Evolutionary conservation across 2,329 filamentous ascomycete genomes (phyloP).

Genomic region (Nannizzia gypsea): DNA sequence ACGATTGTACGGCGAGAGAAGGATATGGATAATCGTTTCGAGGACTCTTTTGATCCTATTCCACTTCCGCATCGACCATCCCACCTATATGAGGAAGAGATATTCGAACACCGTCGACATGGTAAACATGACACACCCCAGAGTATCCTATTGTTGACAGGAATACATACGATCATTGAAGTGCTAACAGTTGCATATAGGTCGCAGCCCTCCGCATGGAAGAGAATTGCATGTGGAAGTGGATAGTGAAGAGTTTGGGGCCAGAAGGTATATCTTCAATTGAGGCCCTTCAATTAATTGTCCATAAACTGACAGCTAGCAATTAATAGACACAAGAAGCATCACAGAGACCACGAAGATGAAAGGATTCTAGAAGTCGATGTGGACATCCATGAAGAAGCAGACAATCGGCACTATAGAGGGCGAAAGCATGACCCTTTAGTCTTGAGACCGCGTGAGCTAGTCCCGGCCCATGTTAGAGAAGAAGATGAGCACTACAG

Average conservation of each 20-base stretch:
- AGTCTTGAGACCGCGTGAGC: slow-evolving; percentile 8
- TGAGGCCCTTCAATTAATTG: slow-evolving; percentile 22
- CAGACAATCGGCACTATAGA: slow-evolving; percentile 26
- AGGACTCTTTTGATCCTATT: slow-evolving; percentile 36
- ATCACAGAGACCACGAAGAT: slow-evolving; percentile 47
- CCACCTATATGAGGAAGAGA: slow-evolving; percentile 68
- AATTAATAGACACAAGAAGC: slow-evolving; percentile 28
- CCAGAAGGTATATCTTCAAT: slow-evolving; percentile 37
- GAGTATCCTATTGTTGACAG: slow-evolving; percentile 1
- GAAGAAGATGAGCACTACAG: slow-evolving; percentile 50
- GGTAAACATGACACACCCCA: slow-evolving; percentile 63
- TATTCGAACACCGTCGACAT: slow-evolving; percentile 78
- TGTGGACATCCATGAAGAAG: slow-evolving; percentile 26
- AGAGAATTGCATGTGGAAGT: slow-evolving; percentile 21
- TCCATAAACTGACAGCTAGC: slow-evolving; percentile 16
- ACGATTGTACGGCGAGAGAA: slow-evolving; percentile 27
- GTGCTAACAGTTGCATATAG: slow-evolving; percentile 15
- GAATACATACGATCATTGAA: neutral
- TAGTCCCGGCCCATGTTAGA: slow-evolving; percentile 12
- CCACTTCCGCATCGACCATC: slow-evolving; percentile 58
- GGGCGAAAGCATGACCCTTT: neutral
- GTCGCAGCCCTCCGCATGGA: slow-evolving; percentile 20
- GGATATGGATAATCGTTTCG: slow-evolving; percentile 24
- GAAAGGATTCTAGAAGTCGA: slow-evolving; percentile 45
- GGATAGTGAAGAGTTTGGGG: slow-evolving; percentile 44